phyloP scores from a whole-genome alignment of 257 asterid species.

The Galeopsis tetrahit region DNA sequence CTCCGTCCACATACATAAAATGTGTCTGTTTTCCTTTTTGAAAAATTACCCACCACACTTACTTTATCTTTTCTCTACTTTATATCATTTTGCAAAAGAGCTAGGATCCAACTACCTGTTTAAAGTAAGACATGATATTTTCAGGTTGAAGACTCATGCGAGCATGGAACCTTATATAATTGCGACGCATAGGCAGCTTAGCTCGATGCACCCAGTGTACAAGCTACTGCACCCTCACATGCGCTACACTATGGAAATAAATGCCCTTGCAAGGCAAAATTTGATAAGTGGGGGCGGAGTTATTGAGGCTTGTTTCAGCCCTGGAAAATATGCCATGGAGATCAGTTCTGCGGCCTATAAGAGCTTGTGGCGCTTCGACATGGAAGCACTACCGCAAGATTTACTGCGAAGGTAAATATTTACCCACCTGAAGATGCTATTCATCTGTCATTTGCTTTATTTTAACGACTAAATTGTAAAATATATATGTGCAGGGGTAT shows the following conservation, averaged over 20 bases:
- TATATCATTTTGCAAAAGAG: background rate
- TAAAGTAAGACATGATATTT: conserved; percentile 23
- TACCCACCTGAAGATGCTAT: background rate
- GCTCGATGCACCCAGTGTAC: conserved; percentile 79
- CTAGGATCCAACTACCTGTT: background rate
- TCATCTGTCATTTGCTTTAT: background rate
- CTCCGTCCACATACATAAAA: too few relatives aligned
- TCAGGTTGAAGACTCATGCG: conserved; percentile 97
- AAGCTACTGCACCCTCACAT: conserved; percentile 86
- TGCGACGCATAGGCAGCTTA: conserved; percentile 86
- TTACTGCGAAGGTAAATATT: conserved; percentile 62
- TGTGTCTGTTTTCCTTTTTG: too few relatives aligned
- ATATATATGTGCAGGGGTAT: conserved; percentile 62
- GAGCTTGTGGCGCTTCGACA: conserved; percentile 82
- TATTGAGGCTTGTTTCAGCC: conserved; percentile 82
- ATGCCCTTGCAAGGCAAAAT: conserved; percentile 88
- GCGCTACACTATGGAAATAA: conserved; percentile 92
- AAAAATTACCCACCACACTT: too few relatives aligned
- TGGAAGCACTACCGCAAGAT: conserved; percentile 86
- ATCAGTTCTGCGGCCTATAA: conserved; percentile 89
- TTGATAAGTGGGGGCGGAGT: conserved; percentile 89
- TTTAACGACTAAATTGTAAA: background rate
- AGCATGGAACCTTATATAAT: conserved; percentile 82
- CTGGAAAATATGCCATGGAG: conserved; percentile 83
- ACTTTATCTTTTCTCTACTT: too few relatives aligned